Base-by-base conservation (phyloP, 768 basidiomycete genomes). In the Leccinum imitatum region DNA sequence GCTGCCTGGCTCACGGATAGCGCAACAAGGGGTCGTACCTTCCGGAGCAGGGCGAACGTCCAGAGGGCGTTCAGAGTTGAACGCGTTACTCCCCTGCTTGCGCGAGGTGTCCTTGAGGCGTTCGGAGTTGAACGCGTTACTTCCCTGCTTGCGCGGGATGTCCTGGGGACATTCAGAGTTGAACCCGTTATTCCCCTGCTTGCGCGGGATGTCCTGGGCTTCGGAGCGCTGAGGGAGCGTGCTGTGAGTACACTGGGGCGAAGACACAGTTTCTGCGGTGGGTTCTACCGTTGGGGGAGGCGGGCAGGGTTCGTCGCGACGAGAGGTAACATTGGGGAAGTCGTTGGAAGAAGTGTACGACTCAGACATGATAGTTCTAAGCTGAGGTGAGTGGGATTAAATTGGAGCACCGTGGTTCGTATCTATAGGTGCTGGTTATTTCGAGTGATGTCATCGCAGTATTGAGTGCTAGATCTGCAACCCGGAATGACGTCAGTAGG, bases 301-400 rank as follows among this genome's bases (percentile, higher is more conserved):
- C 47, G 85, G 82, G 27, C 76, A 73, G n/a, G 76, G 66, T 35
- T 74, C 65, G 71, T 87, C 85, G 48, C 80, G 63, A 56, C 76
- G 82, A 1, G 39, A 31, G 5, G 27, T 44, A 68, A 41, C 17
- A 9, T 41, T 83, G 78, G 53, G 65, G 58, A 2, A 0, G 17
- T 41, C 17, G 30, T 30, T 30, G 30, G 8, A 0, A 17, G 79
- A 79, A 23, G 54, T 2, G 27, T 59, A 71, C 57, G 64, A 71
- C 8, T 9, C 9, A 9, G 30, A 9, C 65, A 63, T 64, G 47
- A 23, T 47, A 25, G 15, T 41, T 39, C 37, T 8, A 6, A 39
- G 37, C 6, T 39, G 37, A 39, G 37, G 6, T 41, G 39, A 17
- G 17, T 41, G 17, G 15, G 37, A 39, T 39, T 7, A 14, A 35